These are phyloP conservation scores for Lenwebbia sp. DNA, from an alignment of 345 rosid species.

Conservation along the genomic window DNA sequence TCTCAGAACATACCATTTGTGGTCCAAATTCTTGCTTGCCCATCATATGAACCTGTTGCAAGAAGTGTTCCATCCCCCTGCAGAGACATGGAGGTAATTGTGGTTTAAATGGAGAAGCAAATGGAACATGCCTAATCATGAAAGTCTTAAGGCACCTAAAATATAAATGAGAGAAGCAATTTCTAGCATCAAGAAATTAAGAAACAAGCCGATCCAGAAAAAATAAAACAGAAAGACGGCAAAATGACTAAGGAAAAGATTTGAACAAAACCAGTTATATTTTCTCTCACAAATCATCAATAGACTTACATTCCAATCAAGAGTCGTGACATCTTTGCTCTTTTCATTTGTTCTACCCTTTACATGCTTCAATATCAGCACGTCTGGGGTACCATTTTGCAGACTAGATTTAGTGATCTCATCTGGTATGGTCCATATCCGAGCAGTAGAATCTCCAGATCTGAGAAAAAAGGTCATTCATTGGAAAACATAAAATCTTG, in stretches of 20 bases:
- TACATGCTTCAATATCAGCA: constrained; percentile 79
- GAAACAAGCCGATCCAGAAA: neutral
- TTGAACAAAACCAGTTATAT: neutral
- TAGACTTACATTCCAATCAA: constrained; percentile 96
- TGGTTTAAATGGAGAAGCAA: neutral
- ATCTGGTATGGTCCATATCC: constrained; percentile 86
- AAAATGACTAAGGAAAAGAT: neutral
- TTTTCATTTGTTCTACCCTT: constrained; percentile 94
- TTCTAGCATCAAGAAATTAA: neutral
- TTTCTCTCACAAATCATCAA: neutral
- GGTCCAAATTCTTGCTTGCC: constrained; percentile 94
- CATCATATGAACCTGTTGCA: constrained; percentile 96
- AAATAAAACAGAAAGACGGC: neutral
- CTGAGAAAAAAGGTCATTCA: constrained; percentile 20
- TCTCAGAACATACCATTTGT: constrained; percentile 37
- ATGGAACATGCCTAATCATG: neutral
- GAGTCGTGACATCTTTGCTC: constrained; percentile 97
- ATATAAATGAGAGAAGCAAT: neutral
- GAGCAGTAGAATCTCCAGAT: constrained; percentile 98
- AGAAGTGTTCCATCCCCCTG: constrained; percentile 90
- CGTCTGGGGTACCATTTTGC: constrained; percentile 39
- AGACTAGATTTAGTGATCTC: constrained; percentile 36
- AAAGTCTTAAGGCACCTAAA: neutral
- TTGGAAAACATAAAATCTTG: neutral
- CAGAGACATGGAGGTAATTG: neutral